Conservation (phyloP, 1,284 basidiomycete genomes). For the Malassezia arunalokei region DNA sequence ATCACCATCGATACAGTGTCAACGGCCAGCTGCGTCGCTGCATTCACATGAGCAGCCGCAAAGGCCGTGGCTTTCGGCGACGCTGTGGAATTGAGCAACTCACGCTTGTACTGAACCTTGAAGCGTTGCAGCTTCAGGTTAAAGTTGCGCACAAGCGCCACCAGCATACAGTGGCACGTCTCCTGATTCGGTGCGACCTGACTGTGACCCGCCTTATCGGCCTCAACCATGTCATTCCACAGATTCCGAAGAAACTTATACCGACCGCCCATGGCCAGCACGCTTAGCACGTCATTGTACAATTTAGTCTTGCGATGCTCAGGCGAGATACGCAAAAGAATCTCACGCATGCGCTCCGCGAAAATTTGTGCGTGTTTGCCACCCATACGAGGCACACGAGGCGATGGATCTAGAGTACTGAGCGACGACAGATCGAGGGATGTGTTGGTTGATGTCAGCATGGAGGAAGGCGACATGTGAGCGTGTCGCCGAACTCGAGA, state of each 20-base stretch:
- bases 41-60: constrained; percentile 18
- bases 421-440: constrained; percentile 11
- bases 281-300: constrained; percentile 30
- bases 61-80: constrained; percentile 4
- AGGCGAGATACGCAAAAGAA: constrained; percentile 3
- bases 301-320: constrained; percentile 2
- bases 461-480: not conserved
- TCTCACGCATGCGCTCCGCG: not conserved
- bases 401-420: not conserved
- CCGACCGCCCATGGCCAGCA: constrained; percentile 26
- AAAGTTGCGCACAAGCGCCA: constrained; percentile 29
- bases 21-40: constrained; percentile 23
- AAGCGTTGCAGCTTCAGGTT: constrained; percentile 19
- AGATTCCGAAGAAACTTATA: constrained; percentile 26
- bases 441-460: not conserved
- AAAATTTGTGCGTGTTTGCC: constrained; percentile 1
- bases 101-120: constrained; percentile 1
- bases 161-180: constrained; percentile 32
- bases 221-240: constrained; percentile 26
- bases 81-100: not conserved
- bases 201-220: not conserved
- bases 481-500: not conserved
- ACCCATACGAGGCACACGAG: constrained; percentile 6
- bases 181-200: constrained; percentile 16
- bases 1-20: constrained; percentile 25